Percentiles rank a stretch among this genome's conserved stretches.
Conservation (phyloP, 2,329 filamentous ascomycete genomes). For the Neofusicoccum parvum region DNA sequence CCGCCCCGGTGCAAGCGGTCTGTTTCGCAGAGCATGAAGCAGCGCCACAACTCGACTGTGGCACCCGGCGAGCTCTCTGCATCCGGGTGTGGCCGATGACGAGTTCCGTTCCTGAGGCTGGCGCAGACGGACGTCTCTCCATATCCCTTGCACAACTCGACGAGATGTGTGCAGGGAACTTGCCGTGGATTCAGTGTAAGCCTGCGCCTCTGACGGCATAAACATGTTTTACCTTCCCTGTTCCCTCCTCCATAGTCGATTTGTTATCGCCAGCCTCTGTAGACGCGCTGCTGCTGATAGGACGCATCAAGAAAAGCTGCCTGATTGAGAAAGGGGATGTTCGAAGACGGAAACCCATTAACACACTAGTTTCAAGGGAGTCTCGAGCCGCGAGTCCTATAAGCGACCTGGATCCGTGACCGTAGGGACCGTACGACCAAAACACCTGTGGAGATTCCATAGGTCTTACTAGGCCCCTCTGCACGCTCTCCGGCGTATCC, state of each 20-base stretch:
- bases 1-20: not conserved
- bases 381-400: not conserved
- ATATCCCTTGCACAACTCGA: not conserved
- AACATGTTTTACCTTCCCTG: not conserved
- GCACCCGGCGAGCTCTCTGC: not conserved
- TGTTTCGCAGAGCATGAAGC: conserved; percentile 14
- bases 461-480: too few relatives aligned
- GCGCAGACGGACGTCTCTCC: not conserved
- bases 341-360: too few relatives aligned
- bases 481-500: too few relatives aligned
- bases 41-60: not conserved
- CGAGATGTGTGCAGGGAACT: not conserved
- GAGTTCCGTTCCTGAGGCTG: not conserved
- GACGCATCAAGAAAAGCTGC: not conserved
- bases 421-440: too few relatives aligned
- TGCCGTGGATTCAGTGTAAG: not conserved
- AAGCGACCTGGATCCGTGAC: not conserved
- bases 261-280: not conserved
- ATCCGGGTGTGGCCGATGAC: not conserved
- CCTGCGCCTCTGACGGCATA: not conserved
- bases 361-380: too few relatives aligned
- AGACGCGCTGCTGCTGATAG: not conserved
- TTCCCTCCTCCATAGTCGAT: not conserved
- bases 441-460: too few relatives aligned
- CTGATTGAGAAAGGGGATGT: not conserved